phyloP scores from a whole-genome alignment of 1,284 basidiomycete genomes.

The Polyporus tsugae region DNA sequence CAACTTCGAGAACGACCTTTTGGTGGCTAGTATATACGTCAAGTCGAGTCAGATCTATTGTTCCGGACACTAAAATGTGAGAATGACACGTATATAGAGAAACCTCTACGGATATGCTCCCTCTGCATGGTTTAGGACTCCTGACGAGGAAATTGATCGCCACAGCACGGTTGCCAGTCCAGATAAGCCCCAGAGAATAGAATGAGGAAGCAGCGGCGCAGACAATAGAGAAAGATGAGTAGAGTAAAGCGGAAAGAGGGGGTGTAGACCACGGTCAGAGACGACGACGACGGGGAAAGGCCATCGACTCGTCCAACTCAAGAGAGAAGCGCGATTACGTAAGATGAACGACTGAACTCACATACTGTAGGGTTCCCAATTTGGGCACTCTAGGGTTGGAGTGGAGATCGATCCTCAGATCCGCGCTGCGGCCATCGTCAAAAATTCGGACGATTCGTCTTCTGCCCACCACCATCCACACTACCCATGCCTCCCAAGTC shows the following conservation, averaged over 20 bases:
- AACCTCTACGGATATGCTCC: slow-evolving; percentile 80
- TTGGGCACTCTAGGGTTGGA: slow-evolving; percentile 24
- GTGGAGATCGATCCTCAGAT: slow-evolving; percentile 32
- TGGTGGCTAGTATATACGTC: slow-evolving; percentile 86
- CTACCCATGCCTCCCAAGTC: slow-evolving; percentile 76
- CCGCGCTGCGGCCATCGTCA: slow-evolving; percentile 18
- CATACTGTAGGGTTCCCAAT: slow-evolving; percentile 34
- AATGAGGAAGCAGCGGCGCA: not conserved
- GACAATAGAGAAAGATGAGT: slow-evolving; percentile 1
- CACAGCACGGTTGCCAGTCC: slow-evolving; percentile 19
- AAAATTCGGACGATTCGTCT: slow-evolving; percentile 13
- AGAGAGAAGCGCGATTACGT: slow-evolving; percentile 35
- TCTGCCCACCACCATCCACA: not conserved
- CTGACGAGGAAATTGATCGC: slow-evolving; percentile 26
- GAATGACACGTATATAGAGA: slow-evolving; percentile 80
- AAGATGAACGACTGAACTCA: slow-evolving; percentile 23
- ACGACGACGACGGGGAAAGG: slow-evolving; percentile 29
- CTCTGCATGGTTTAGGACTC: slow-evolving; percentile 59
- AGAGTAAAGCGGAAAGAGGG: slow-evolving; percentile 3
- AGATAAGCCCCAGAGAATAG: slow-evolving; percentile 13
- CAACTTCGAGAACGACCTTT: slow-evolving; percentile 90
- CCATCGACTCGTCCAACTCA: slow-evolving; percentile 31
- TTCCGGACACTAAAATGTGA: slow-evolving; percentile 29
- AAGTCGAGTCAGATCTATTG: slow-evolving; percentile 55
- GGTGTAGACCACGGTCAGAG: slow-evolving; percentile 23